phyloP scores from a whole-genome alignment of 2,329 filamentous ascomycete species.

The Cladosporium phlei region DNA sequence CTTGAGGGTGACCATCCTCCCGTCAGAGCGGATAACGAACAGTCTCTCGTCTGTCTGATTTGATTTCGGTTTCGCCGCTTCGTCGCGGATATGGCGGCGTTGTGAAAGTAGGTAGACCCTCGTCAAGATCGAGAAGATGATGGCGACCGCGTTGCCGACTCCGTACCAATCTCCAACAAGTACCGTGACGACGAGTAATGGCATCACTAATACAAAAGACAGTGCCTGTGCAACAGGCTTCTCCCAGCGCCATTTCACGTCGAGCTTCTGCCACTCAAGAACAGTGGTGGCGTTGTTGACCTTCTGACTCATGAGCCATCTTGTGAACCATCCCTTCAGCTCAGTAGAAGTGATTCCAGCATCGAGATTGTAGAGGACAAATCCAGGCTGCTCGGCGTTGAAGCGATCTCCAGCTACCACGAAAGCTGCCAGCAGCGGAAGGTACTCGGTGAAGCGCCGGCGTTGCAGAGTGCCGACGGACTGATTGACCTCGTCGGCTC shows the following conservation, averaged over 20 bases:
- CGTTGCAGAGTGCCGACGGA: conserved; percentile 14
- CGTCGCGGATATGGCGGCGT: conserved; percentile 3
- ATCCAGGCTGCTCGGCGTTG: conserved; percentile 13
- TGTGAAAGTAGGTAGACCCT: conserved; percentile 8
- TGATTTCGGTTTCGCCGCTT: neutral
- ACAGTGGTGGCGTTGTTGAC: conserved; percentile 14
- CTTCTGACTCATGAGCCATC: conserved; percentile 13
- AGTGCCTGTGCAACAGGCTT: neutral
- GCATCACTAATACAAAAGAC: neutral
- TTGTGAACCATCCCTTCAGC: conserved; percentile 15
- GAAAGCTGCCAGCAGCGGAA: conserved; percentile 16
- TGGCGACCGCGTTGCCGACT: conserved; percentile 6
- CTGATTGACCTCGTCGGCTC: conserved; percentile 16
- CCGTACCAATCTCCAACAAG: conserved; percentile 16
- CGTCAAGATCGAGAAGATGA: conserved; percentile 8
- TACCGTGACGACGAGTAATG: conserved; percentile 4
- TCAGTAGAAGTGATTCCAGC: conserved; percentile 16
- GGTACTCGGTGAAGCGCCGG: conserved; percentile 14
- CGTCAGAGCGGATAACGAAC: conserved; percentile 4
- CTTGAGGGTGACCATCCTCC: conserved; percentile 1
- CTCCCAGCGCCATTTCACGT: neutral
- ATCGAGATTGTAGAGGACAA: conserved; percentile 15
- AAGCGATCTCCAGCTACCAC: conserved; percentile 16
- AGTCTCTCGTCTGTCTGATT: neutral
- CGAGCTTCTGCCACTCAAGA: conserved; percentile 5